Evolutionary conservation across 495 filamentous ascomycete genomes (phyloP), one percentile per base, ranked within the genome.

Genomic region (Neurospora sp.): DNA sequence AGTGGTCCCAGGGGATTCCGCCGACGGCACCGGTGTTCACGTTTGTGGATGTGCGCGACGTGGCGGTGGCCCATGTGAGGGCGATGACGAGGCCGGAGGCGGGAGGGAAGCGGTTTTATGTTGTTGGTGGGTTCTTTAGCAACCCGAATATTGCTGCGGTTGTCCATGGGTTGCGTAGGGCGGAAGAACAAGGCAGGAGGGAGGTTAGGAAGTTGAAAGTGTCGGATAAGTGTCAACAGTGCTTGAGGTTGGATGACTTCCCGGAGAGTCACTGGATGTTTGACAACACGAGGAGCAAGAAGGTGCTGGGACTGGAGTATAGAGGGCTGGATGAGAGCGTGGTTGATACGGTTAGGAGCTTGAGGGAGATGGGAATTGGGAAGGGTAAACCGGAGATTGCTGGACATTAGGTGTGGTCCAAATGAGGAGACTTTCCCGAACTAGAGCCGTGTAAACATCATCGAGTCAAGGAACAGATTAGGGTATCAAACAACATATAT

Each of bases 21-120:
- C 79, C 83, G 1, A 84, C 82, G 4, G 78, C 79, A 0, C 84
- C 84, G 0, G 84, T 85, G 0, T 87, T 86, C 73, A 84, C 82
- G 0, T 85, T 78, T 69, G 82, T 86, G 66, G 85, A 87, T 72
- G 85, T 86, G 14, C 80, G 85, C 10, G 85, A 87, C 69, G 83
- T 86, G n/a, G 84, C 84, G 1, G 62, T 79, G 5, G 82, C 83
- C 0, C 85, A 85, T 62, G 81, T 81, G 14, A 76, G 76, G 8
- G 83, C 84, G 6, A 72, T 86, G 76, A 79, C 75, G 5, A 71
- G 80, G 2, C 79, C 81, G 1, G 79, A 81, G 42, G 85, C 84
- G 1, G 81, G 79, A 3, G 82, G 83, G 9, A 79, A 84, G 54
- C 80, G 84, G 6, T 86, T 86, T 72, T 84, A 86, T 46, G 72